phyloP scores from a whole-genome alignment of 345 rosid species.

The Cardamine occulta region DNA sequence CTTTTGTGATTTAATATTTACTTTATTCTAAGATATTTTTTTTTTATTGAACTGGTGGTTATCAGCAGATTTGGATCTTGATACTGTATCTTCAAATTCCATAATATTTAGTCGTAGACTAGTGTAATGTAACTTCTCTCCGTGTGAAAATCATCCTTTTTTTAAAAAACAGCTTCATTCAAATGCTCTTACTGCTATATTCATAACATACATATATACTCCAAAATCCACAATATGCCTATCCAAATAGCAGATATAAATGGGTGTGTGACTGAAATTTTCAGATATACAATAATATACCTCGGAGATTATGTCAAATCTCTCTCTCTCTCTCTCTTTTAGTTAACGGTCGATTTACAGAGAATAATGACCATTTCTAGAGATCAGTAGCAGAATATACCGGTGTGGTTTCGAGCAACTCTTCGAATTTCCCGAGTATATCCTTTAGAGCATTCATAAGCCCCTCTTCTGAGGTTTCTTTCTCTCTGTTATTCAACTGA shows the following conservation, averaged over 20 bases:
- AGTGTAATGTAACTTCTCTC: no score
- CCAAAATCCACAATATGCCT: not conserved
- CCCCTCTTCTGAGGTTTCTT: constrained; percentile 38
- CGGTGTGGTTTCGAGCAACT: constrained; percentile 64
- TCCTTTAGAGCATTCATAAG: constrained; percentile 46
- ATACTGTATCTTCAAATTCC: no score
- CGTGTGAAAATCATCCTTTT: not conserved
- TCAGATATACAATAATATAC: constrained; percentile 31
- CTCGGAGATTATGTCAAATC: not conserved
- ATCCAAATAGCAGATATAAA: not conserved
- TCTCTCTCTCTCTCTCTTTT: constrained; percentile 13
- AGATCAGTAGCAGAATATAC: constrained; percentile 47
- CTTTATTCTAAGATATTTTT: not conserved
- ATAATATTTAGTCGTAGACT: no score
- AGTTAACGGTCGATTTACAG: not conserved
- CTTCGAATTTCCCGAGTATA: constrained; percentile 60
- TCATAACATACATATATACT: constrained; percentile 2
- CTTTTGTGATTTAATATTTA: no score
- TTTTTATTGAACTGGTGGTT: no score
- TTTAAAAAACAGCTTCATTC: not conserved
- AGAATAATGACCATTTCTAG: not conserved
- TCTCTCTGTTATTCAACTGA: constrained; percentile 42
- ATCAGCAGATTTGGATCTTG: no score
- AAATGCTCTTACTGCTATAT: not conserved
- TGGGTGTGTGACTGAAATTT: not conserved